A percentile compares a stretch with the other conserved stretches of the same genome.
These are phyloP conservation scores for Ustilago loliicola DNA, from an alignment of 1,284 basidiomycete species.

Conservation along the genomic window DNA sequence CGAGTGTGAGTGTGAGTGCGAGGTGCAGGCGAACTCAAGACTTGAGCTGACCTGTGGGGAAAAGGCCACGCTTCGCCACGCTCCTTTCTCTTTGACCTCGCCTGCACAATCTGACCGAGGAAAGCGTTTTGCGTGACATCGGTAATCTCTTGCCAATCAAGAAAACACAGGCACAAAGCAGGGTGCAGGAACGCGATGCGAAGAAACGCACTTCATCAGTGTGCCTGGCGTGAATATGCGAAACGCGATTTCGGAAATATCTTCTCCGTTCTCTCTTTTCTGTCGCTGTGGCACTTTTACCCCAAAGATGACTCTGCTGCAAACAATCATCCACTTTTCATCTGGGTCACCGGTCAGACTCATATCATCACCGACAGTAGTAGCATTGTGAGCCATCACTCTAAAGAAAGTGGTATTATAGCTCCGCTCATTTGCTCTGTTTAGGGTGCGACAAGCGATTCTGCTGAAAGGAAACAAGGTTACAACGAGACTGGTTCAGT, in stretches of 20 bases:
- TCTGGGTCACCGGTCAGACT: not conserved
- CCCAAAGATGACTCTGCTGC: not conserved
- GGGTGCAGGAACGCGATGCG: constrained; percentile 14
- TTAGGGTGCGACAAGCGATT: not conserved
- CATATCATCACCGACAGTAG: not conserved
- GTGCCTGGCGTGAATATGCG: not conserved
- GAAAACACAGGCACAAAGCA: not conserved
- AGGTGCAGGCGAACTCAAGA: no score
- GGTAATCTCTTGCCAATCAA: constrained; percentile 16
- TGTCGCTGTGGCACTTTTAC: not conserved
- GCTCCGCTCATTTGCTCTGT: not conserved
- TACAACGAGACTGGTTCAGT: not conserved
- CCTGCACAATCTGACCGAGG: constrained; percentile 11
- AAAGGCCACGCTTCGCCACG: not conserved
- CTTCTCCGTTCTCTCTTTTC: constrained; percentile 3
- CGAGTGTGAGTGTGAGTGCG: not conserved
- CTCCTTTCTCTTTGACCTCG: not conserved
- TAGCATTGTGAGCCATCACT: not conserved
- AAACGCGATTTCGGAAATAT: constrained; percentile 24
- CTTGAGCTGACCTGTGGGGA: not conserved
- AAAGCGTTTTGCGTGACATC: constrained; percentile 16
- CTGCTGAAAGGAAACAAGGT: not conserved
- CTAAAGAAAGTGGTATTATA: not conserved
- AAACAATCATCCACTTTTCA: not conserved
- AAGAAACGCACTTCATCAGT: not conserved